These are phyloP conservation scores for Alternaria tenuissima DNA, from an alignment of 2,329 filamentous ascomycete species.

Conservation along the genomic window DNA sequence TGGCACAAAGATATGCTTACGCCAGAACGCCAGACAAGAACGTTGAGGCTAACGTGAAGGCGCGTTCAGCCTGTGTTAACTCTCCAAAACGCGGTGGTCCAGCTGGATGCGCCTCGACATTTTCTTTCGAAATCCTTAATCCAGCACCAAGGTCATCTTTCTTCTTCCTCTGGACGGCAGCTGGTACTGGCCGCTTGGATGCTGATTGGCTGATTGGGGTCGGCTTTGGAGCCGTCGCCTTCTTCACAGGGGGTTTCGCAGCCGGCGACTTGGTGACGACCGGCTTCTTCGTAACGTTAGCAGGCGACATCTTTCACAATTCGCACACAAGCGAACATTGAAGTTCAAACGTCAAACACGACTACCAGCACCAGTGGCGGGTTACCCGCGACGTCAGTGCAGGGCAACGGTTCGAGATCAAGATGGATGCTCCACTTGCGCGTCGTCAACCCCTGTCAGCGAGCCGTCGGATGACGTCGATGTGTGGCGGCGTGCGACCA, in stretches of 20 bases:
- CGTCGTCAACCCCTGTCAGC: constrained; percentile 28
- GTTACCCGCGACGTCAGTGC: constrained; percentile 29
- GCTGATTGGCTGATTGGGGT: constrained; percentile 19
- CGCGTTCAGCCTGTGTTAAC: constrained; percentile 59
- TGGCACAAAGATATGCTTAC: constrained; percentile 33
- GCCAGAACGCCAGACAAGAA: constrained; percentile 60
- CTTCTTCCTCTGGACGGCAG: constrained; percentile 43
- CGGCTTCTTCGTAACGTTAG: constrained; percentile 39
- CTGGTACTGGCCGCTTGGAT: constrained; percentile 19
- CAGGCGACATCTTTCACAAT: constrained; percentile 28
- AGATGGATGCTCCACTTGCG: constrained; percentile 36
- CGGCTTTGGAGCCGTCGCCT: constrained; percentile 2
- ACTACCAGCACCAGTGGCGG: constrained; percentile 12
- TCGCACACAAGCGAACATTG: constrained; percentile 5
- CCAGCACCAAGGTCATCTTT: constrained; percentile 54
- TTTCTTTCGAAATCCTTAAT: constrained; percentile 54
- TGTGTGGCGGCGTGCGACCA: constrained; percentile 40
- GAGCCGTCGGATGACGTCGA: constrained; percentile 43
- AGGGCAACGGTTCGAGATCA: constrained; percentile 33
- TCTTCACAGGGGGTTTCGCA: constrained; percentile 7
- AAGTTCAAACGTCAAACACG: constrained; percentile 16
- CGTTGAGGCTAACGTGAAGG: constrained; percentile 60
- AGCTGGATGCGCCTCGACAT: constrained; percentile 53
- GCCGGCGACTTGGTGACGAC: constrained; percentile 10
- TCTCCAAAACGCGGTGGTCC: constrained; percentile 57